Conservation (phyloP, 2,329 filamentous ascomycete genomes). For the Colletotrichum horii region DNA sequence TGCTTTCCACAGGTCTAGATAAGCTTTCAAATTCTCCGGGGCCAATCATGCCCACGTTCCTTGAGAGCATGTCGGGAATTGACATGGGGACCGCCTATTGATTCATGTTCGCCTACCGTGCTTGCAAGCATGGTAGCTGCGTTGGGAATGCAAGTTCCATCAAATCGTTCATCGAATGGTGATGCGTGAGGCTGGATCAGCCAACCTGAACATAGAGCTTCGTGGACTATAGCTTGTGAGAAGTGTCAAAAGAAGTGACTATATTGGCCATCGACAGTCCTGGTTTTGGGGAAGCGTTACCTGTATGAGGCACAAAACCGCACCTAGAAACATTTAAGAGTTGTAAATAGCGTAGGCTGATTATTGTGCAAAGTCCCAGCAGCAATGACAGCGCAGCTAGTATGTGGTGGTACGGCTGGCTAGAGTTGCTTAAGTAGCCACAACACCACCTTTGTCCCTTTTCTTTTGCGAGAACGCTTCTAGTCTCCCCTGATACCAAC, state of each 20-base stretch:
- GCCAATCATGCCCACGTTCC: not conserved
- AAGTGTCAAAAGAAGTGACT: not conserved
- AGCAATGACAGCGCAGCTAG: not conserved
- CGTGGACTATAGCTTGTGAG: not conserved
- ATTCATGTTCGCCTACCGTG: not conserved
- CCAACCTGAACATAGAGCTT: not conserved
- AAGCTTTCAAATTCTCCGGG: not conserved
- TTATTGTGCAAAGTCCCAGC: not conserved
- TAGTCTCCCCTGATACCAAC: not conserved
- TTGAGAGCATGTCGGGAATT: not conserved
- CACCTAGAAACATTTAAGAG: not conserved
- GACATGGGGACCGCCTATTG: not conserved
- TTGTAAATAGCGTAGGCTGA: not conserved
- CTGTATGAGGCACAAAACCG: not conserved
- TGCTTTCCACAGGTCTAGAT: not conserved
- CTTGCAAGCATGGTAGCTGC: not conserved
- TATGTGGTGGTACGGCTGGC: not conserved
- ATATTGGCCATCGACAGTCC: not conserved
- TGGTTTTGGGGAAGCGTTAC: not conserved
- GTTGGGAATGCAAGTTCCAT: not conserved
- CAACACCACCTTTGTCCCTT: not conserved
- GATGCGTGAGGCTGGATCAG: accelerated
- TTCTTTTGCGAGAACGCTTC: not conserved
- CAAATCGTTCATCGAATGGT: not conserved
- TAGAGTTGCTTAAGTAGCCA: not conserved